Base-by-base conservation (phyloP, 441 rosid genomes). In the Gossypium gossypioides region DNA sequence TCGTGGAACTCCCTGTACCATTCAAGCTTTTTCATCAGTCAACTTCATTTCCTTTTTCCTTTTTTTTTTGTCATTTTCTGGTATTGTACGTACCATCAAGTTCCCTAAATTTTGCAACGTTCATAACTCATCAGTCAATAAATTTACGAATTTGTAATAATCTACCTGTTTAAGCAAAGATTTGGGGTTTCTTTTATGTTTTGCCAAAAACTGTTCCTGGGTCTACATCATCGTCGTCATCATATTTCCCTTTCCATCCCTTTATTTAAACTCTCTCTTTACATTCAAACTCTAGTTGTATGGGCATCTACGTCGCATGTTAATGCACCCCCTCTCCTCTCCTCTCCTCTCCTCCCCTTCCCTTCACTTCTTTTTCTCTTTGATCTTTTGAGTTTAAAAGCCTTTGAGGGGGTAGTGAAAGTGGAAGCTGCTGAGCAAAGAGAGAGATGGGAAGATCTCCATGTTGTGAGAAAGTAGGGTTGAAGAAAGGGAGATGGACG, bases 401-500 rank as follows among this genome's bases (percentile, higher is more conserved):
- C 46, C 25, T 19, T 8, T 62, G 5, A 22, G 27, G 50, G 68
- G 44, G 44, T 40, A 64, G 40, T 68, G 58, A 51, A 52, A 29
- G 77, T 56, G 76, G 40, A 57, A 74, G 65, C 24, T 25, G 37
- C 6, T 15, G 29, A 4, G n/a, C 10, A 50, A 25, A 9, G 61
- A 52, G 37, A 64, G 70, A 27, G 2, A 89, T 89, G 96, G 97
- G 92, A 64, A 88, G 97, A 50, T 81, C 93, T 9, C 90, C 93
- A 0, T 91, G 96, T 62, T 91, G 97, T 76, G 92, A 87, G 78
- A 89, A 91, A 68, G 81, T 86, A 1, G 96, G 96, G 21, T 71
- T 91, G 69, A 91, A 83, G 85, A 87, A 70, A 73, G 97, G 96
- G n/a, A 85, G 93, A 75, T 91, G 96, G 96, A 87, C 91, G 0